These are phyloP conservation scores for Lipomyces mesembrius DNA, from an alignment of 805 yeast genomes.

Conservation along the genomic window DNA sequence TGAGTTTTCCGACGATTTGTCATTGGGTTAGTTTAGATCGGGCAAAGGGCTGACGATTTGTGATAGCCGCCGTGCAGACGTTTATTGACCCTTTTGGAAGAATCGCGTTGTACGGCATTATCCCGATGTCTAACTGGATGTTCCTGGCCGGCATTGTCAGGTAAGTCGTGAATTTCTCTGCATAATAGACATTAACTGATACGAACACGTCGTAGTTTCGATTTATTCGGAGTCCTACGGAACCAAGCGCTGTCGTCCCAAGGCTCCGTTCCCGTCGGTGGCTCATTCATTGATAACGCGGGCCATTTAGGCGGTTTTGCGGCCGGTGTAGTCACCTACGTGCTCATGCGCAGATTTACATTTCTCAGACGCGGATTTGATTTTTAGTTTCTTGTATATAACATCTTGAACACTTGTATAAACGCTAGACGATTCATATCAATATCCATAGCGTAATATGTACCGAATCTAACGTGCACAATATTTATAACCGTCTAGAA, in stretches of 20 bases:
- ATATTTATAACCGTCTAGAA: too few species aligned
- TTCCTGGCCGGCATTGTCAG: conserved; percentile 17
- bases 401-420: neutral
- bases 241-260: conserved; percentile 9
- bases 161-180: conserved; percentile 6
- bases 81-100: conserved; percentile 17
- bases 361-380: neutral
- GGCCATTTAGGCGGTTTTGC: conserved; percentile 25
- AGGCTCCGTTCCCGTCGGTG: conserved; percentile 6
- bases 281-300: neutral
- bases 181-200: neutral
- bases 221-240: conserved; percentile 5
- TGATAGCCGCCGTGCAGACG: conserved; percentile 19
- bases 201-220: neutral
- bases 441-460: neutral
- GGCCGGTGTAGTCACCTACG: conserved; percentile 10
- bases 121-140: conserved; percentile 31
- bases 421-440: neutral
- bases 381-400: neutral
- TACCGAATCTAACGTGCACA: neutral
- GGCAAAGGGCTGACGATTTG: neutral
- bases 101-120: conserved; percentile 19
- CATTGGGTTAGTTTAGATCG: too few species aligned
- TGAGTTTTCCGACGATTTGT: neutral
- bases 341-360: conserved; percentile 22